Evolutionary conservation across 2,329 filamentous ascomycete species (phyloP).

Genomic region (Venturia effusa): DNA sequence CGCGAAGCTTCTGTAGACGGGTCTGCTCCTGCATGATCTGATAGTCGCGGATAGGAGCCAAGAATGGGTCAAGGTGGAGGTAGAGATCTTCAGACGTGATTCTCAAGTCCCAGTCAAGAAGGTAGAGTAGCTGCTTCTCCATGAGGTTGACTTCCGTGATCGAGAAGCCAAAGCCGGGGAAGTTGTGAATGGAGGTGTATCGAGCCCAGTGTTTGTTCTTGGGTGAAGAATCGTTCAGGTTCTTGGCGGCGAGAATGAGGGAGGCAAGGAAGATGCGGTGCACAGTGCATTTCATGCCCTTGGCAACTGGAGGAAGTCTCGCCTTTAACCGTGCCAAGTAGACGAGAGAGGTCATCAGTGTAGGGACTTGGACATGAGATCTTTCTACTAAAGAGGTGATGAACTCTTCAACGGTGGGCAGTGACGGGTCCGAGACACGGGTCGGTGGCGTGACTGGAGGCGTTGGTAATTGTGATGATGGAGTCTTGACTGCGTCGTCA

Average conservation of each 20-base stretch:
- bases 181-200: constrained; percentile 69
- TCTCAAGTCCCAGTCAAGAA: constrained; percentile 88
- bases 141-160: constrained; percentile 96
- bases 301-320: constrained; percentile 83
- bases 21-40: constrained; percentile 43
- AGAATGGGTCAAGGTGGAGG: constrained; percentile 75
- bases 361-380: constrained; percentile 94
- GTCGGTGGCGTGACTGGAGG: constrained; percentile 49
- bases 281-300: constrained; percentile 90
- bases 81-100: constrained; percentile 81
- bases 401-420: constrained; percentile 82
- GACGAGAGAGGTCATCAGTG: constrained; percentile 91
- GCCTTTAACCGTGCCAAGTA: constrained; percentile 79
- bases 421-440: constrained; percentile 33
- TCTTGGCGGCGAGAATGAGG: constrained; percentile 83
- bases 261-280: constrained; percentile 94
- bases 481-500: constrained; percentile 49
- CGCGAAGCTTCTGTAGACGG: constrained; percentile 30
- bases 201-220: constrained; percentile 99
- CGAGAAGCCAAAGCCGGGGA: constrained; percentile 77
- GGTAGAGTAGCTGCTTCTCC: constrained; percentile 95
- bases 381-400: constrained; percentile 83
- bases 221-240: constrained; percentile 94
- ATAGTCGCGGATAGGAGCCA: constrained; percentile 66
- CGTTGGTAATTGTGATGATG: constrained; percentile 36